Evolutionary conservation across 192 early-diverging fungal genomes (phyloP).

Genomic region (Backusella liffmaniae): DNA sequence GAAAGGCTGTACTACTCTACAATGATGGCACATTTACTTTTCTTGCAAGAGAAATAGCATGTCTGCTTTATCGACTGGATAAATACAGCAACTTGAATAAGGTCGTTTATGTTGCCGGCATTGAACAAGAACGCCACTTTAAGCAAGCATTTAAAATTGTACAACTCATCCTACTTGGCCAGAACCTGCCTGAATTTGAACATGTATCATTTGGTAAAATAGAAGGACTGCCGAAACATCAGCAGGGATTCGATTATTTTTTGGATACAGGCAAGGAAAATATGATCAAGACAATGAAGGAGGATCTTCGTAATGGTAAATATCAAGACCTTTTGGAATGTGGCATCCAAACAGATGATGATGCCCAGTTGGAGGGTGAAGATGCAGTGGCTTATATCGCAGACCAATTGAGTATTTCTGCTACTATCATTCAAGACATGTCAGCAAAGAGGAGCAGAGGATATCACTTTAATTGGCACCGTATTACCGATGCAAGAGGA

Average conservation of each 20-base stretch:
- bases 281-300: constrained; percentile 80
- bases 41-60: constrained; percentile 86
- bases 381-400: constrained; percentile 64
- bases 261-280: constrained; percentile 72
- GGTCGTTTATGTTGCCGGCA: constrained; percentile 81
- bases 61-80: constrained; percentile 71
- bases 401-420: constrained; percentile 82
- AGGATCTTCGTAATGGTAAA: constrained; percentile 63
- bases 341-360: neutral
- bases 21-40: constrained; percentile 84
- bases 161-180: constrained; percentile 23
- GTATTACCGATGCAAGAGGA: constrained; percentile 85
- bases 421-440: constrained; percentile 87
- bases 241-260: constrained; percentile 87
- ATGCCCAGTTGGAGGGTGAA: neutral
- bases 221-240: constrained; percentile 85
- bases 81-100: constrained; percentile 78
- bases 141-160: constrained; percentile 87
- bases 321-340: constrained; percentile 37
- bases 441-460: constrained; percentile 76
- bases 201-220: constrained; percentile 90
- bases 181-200: constrained; percentile 49
- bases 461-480: constrained; percentile 84
- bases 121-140: constrained; percentile 80
- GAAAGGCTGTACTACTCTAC: constrained; percentile 67